phyloP scores from a whole-genome alignment of 306 rosid species.

The Mimosa pudica region DNA sequence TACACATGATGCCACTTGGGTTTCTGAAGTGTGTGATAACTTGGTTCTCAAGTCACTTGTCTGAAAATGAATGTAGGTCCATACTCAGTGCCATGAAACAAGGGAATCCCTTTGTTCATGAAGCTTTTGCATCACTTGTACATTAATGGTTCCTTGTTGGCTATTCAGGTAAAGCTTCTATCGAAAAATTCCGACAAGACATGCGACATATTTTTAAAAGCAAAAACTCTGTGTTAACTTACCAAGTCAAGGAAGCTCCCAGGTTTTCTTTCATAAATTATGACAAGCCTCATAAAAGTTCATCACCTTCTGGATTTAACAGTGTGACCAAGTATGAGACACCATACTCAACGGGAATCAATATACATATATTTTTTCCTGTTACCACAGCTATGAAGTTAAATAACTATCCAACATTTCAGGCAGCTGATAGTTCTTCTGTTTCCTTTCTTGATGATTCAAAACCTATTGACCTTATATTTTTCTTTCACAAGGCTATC shows the following conservation, averaged over 20 bases:
- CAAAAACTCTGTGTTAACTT: slow-evolving; percentile 50
- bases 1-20: slow-evolving; percentile 89
- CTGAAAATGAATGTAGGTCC: slow-evolving; percentile 68
- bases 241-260: slow-evolving; percentile 50
- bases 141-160: slow-evolving; percentile 83
- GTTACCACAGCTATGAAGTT: slow-evolving; percentile 47
- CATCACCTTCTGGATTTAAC: slow-evolving; percentile 49
- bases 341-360: slow-evolving; percentile 68
- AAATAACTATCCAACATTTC: slow-evolving; percentile 48
- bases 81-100: slow-evolving; percentile 52
- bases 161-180: slow-evolving; percentile 73
- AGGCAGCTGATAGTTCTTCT: slow-evolving; percentile 36
- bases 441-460: slow-evolving; percentile 55
- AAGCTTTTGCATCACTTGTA: slow-evolving; percentile 66
- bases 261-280: slow-evolving; percentile 51
- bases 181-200: slow-evolving; percentile 63
- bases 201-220: slow-evolving; percentile 73
- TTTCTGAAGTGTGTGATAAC: slow-evolving; percentile 69
- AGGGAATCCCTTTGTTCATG: slow-evolving; percentile 46
- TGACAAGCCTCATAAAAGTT: slow-evolving; percentile 41
- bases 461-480: slow-evolving; percentile 77
- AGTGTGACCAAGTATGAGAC: slow-evolving; percentile 50
- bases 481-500: slow-evolving; percentile 91
- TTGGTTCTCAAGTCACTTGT: slow-evolving; percentile 85
- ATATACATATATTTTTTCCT: slow-evolving; percentile 69